Conservation (phyloP, 139 green algal genomes). For the Volvox africanus region DNA sequence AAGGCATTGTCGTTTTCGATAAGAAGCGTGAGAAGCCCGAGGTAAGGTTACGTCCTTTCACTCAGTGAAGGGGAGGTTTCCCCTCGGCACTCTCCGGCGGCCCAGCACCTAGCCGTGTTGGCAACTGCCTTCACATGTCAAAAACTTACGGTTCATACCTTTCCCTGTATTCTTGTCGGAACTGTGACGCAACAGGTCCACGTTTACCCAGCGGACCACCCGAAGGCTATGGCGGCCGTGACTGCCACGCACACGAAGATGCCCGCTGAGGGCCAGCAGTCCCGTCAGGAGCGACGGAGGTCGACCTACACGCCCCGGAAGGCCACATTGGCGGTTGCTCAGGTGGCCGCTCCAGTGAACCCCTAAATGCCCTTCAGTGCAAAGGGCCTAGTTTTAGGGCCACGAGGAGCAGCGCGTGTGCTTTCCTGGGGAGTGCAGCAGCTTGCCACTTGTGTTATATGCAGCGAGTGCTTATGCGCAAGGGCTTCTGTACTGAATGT, state of each 20-base stretch:
- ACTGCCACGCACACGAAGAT: conserved; percentile 65
- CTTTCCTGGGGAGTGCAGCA: too few species aligned
- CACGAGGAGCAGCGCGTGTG: too few species aligned
- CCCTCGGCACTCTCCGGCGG: too few species aligned
- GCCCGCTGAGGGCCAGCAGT: conserved; percentile 62
- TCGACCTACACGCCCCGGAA: conserved; percentile 55
- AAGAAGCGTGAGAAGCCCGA: conserved; percentile 65
- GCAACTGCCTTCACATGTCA: too few species aligned
- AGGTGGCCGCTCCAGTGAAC: conserved; percentile 45
- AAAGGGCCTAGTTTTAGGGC: too few species aligned
- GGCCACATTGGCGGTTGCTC: conserved; percentile 39
- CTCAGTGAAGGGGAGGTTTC: too few species aligned
- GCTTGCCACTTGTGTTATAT: too few species aligned
- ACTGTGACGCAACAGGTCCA: conserved; percentile 48
- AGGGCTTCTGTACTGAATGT: too few species aligned
- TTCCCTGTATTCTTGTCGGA: too few species aligned
- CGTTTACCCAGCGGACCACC: conserved; percentile 73
- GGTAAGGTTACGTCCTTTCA: conserved; percentile 33
- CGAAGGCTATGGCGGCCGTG: conserved; percentile 58
- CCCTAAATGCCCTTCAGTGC: not conserved
- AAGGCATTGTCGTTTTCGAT: conserved; percentile 93
- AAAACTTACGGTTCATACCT: too few species aligned
- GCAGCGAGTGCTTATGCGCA: too few species aligned
- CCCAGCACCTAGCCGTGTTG: too few species aligned
- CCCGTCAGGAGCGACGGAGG: conserved; percentile 58